Base-by-base conservation (phyloP, 2,329 filamentous ascomycete species). In the Phaeoacremonium minimum region DNA sequence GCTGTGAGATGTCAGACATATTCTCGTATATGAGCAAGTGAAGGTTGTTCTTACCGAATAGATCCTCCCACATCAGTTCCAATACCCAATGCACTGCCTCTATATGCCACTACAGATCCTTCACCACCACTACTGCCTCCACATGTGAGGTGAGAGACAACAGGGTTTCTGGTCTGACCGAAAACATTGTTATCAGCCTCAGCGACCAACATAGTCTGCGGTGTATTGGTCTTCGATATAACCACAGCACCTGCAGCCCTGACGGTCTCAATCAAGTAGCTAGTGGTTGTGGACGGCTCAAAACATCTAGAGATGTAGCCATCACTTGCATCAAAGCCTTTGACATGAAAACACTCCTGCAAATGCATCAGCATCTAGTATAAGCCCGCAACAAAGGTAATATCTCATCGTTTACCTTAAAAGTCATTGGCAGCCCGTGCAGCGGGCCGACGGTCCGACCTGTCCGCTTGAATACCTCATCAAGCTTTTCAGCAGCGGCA, bases 341-440 rank as follows among this genome's bases (percentile, higher is more conserved):
- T 32, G 4, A 36, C 14, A 14, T 36, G 34, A 9, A 36, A 36
- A 15, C 35, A 36, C 11, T 36, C 35, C 35, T 36, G 12, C 28
- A 6, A 13, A 12, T 9, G n/a, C n/a, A n/a, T n/a, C n/a, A n/a
- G n/a, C n/a, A n/a, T n/a, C n/a, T n/a, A n/a, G n/a, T n/a, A n/a
- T n/a, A n/a, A n/a, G n/a, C n/a, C n/a, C n/a, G n/a, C n/a, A n/a
- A n/a, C n/a, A n/a, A n/a, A n/a, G n/a, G n/a, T n/a, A n/a, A n/a
- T n/a, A n/a, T n/a, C n/a, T n/a, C n/a, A n/a, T n/a, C n/a, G n/a
- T n/a, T n/a, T 14, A 17, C 58, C 36, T 61, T 66, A 14, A 66
- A 28, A 28, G 54, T 57, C 16, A 66, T 48, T 0, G 62, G 62
- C 1, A 65, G 40, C 0, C 62, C 61, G 38, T 66, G 63, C 4